Evolutionary conservation across 2,329 filamentous ascomycete genomes (phyloP).

Genomic region (Phialophora macrospora): DNA sequence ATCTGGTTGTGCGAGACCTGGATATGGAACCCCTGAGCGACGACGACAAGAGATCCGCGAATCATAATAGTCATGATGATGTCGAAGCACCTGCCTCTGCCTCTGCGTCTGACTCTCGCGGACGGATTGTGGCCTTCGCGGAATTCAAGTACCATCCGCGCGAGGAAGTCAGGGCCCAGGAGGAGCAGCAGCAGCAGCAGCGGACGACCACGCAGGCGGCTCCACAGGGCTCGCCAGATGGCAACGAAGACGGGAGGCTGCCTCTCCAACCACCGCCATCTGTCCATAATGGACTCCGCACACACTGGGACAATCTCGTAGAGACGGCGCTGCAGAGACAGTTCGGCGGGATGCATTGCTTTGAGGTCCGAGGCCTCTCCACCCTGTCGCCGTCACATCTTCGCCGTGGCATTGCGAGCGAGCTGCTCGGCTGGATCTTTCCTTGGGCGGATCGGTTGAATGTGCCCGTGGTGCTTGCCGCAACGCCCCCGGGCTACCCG

Average conservation of each 20-base stretch:
- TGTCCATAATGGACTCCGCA: slow-evolving; percentile 15
- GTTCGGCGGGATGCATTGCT: slow-evolving; percentile 25
- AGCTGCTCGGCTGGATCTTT: slow-evolving; percentile 21
- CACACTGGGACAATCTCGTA: slow-evolving; percentile 20
- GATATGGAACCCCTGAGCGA: slow-evolving; percentile 13
- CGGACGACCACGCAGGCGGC: neutral
- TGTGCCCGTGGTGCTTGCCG: slow-evolving; percentile 24
- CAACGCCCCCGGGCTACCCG: slow-evolving; percentile 23
- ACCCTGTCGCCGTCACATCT: slow-evolving; percentile 20
- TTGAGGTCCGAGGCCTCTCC: slow-evolving; percentile 22
- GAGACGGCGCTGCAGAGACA: slow-evolving; percentile 14
- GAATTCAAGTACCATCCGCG: slow-evolving; percentile 27
- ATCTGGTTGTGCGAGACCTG: slow-evolving; percentile 21
- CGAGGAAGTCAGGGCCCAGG: neutral
- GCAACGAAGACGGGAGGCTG: neutral
- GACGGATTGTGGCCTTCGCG: slow-evolving; percentile 21
- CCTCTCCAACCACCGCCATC: slow-evolving; percentile 4
- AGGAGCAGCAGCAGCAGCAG: neutral
- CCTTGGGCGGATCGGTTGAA: slow-evolving; percentile 19
- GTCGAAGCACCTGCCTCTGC: neutral
- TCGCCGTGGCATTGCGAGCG: slow-evolving; percentile 27
- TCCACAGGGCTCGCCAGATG: neutral
- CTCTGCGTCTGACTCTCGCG: neutral
- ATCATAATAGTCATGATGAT: too few species aligned
- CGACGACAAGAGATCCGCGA: neutral